Conservation (phyloP, 1,139 yeast genomes). For the Candida sp. region DNA sequence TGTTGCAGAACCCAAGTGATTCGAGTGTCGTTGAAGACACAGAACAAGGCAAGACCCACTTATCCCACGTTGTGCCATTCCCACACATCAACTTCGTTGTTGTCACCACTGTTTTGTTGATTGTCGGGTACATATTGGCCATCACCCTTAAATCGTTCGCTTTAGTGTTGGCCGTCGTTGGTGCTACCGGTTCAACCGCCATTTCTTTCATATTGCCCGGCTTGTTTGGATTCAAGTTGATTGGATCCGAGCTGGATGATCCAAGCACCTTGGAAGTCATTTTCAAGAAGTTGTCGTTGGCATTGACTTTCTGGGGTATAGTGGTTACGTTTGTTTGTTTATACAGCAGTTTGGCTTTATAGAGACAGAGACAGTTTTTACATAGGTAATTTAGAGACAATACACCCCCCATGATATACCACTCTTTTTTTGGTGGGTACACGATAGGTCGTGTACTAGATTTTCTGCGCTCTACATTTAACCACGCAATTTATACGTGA, state of each 20-base stretch:
- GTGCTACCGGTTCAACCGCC: slow-evolving; percentile 66
- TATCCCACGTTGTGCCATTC: slow-evolving; percentile 49
- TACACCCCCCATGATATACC: too few relatives aligned
- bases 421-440: too few relatives aligned
- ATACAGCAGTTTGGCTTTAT: slow-evolving; percentile 36
- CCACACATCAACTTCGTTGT: slow-evolving; percentile 48
- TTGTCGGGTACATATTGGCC: slow-evolving; percentile 49
- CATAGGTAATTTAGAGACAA: too few relatives aligned
- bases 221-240: slow-evolving; percentile 55
- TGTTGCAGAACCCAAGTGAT: slow-evolving; percentile 8
- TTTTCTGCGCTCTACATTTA: too few relatives aligned
- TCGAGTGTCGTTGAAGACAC: slow-evolving; percentile 8
- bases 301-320: slow-evolving; percentile 46
- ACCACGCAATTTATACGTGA: not conserved
- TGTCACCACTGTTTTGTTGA: slow-evolving; percentile 50
- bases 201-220: slow-evolving; percentile 66
- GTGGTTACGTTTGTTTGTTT: slow-evolving; percentile 45
- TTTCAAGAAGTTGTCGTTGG: slow-evolving; percentile 32
- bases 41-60: slow-evolving; percentile 15
- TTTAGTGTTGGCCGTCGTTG: slow-evolving; percentile 58
- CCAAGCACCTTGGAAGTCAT: slow-evolving; percentile 25
- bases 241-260: slow-evolving; percentile 35
- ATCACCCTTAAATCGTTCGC: slow-evolving; percentile 55
- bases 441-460: too few relatives aligned
- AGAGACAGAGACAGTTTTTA: slow-evolving; percentile 7